Evolutionary conservation across 768 basidiomycete genomes (phyloP).

Genomic region (Lactarius quietus): DNA sequence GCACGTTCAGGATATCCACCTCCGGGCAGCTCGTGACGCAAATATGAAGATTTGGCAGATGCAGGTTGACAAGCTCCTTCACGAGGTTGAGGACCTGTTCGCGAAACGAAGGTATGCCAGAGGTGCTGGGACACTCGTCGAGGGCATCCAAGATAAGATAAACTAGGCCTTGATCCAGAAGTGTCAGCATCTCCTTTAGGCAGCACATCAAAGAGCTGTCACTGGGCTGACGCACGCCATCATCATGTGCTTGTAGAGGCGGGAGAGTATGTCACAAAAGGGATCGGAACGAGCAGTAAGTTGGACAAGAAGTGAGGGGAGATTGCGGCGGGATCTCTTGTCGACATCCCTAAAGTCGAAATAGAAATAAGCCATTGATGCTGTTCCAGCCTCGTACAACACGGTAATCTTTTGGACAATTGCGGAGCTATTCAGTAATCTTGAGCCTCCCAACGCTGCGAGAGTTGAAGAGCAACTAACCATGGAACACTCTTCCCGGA

Average conservation of each 20-base stretch:
- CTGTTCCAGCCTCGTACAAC: not conserved
- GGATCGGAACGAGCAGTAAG: not conserved
- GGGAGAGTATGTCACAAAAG: not conserved
- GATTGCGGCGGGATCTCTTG: not conserved
- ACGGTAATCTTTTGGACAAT: not conserved
- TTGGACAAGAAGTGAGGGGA: not conserved
- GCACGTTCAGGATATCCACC: not conserved
- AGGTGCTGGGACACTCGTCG: not conserved
- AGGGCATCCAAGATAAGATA: not conserved
- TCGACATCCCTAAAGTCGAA: not conserved
- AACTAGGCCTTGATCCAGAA: not conserved
- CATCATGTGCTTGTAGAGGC: not conserved
- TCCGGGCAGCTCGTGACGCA: not conserved
- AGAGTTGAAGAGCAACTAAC: no score
- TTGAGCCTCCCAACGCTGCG: not conserved
- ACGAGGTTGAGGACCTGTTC: not conserved
- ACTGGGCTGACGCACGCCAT: not conserved
- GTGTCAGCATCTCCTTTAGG: not conserved
- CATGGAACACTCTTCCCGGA: not conserved
- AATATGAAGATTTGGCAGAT: not conserved
- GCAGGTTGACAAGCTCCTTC: not conserved
- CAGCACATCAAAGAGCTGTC: not conserved
- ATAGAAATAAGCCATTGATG: not conserved
- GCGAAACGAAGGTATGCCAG: not conserved
- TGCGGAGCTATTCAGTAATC: not conserved